Evolutionary conservation across 2,329 filamentous ascomycete genomes (phyloP).

Genomic region (Venturia pyrina): DNA sequence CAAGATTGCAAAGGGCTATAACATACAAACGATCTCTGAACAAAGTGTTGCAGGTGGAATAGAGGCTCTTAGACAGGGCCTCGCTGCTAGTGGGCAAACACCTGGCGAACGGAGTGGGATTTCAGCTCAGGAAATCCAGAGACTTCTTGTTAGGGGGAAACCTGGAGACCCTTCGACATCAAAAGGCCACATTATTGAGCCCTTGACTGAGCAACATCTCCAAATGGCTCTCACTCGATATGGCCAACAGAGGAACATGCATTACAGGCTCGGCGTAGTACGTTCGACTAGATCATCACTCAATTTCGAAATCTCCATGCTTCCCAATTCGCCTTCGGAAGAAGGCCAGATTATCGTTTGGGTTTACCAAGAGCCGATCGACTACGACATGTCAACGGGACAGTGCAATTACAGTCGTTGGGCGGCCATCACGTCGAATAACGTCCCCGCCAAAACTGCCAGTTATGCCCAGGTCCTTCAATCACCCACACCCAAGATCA

Average conservation of each 20-base stretch:
- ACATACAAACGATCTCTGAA: background rate
- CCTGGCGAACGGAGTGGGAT: background rate
- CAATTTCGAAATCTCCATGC: background rate
- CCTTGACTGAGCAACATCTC: background rate
- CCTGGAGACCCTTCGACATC: background rate
- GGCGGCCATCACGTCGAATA: background rate
- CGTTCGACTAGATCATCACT: background rate
- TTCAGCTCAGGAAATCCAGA: background rate
- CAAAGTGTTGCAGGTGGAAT: background rate
- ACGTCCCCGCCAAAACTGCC: background rate
- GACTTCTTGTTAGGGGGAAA: background rate
- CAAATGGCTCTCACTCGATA: background rate
- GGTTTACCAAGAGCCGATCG: background rate
- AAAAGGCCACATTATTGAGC: background rate
- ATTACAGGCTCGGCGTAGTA: background rate
- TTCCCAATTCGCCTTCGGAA: background rate
- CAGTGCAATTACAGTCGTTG: background rate
- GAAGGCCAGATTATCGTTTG: background rate
- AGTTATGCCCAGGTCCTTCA: background rate
- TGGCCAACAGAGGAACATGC: background rate
- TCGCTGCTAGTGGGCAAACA: background rate
- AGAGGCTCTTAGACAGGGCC: background rate
- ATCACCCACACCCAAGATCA: background rate
- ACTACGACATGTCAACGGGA: background rate
- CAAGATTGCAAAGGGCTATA: background rate